Percentiles rank a stretch among this genome's conserved stretches.
phyloP scores from a whole-genome alignment of 176 grass and related monocot genomes.

The Otatea glauca region DNA sequence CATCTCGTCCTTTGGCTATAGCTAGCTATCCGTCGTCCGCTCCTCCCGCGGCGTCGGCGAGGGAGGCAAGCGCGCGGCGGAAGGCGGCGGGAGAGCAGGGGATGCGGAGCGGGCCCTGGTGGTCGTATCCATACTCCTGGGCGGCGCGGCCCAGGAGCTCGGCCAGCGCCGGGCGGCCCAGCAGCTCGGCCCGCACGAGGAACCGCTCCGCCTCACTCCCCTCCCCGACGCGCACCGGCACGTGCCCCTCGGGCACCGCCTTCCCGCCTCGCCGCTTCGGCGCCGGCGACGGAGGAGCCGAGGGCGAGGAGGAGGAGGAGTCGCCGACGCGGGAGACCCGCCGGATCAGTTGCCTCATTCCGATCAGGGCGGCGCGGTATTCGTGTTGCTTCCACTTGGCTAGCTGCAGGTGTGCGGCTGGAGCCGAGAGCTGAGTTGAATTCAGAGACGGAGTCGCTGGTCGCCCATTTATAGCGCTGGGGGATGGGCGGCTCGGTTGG shows the following conservation, averaged over 20 bases:
- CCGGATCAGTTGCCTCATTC: conserved; percentile 68
- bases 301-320: neutral
- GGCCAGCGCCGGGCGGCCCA: conserved; percentile 64
- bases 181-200: conserved; percentile 65
- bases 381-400: neutral
- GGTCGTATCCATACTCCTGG: conserved; percentile 81
- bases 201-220: conserved; percentile 65
- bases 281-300: too few relatives aligned
- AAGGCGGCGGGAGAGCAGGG: conserved; percentile 62
- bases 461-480: conserved; percentile 40
- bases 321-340: conserved; percentile 69
- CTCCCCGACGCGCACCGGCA: conserved; percentile 65
- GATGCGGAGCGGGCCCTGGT: conserved; percentile 75
- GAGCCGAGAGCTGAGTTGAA: neutral
- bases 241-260: conserved; percentile 60
- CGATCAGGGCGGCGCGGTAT: neutral
- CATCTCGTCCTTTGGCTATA: neutral
- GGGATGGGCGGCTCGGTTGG: neutral
- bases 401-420: neutral
- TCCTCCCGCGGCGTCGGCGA: conserved; percentile 12
- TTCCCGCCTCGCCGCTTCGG: too few relatives aligned
- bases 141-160: conserved; percentile 66
- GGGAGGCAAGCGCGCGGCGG: conserved; percentile 51
- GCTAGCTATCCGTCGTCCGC: neutral
- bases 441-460: neutral